Evolutionary conservation across 78 protist genomes (phyloP).

Genomic region (Speleostelium caveatum): DNA sequence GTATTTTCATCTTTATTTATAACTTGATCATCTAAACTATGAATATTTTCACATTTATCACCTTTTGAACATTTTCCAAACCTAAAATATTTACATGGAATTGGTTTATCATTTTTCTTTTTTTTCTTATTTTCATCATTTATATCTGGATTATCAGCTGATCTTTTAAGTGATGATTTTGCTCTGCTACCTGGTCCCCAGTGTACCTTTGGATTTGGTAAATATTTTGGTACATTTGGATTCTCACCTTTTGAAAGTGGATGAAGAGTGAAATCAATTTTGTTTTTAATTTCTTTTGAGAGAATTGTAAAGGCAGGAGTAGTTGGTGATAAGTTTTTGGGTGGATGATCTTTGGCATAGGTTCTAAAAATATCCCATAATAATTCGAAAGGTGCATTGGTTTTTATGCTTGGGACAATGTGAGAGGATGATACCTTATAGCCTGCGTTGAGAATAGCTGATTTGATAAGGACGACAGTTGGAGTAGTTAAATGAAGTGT

Average conservation of each 20-base stretch:
- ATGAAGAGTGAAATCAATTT: constrained; percentile 55
- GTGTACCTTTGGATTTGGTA: constrained; percentile 76
- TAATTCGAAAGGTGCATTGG: constrained; percentile 87
- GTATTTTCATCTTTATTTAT: background rate
- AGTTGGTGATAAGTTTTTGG: constrained; percentile 26
- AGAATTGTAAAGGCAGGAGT: constrained; percentile 62
- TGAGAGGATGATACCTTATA: constrained; percentile 90
- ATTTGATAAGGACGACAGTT: background rate
- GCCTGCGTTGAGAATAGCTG: constrained; percentile 88
- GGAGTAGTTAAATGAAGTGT: constrained; percentile 57
- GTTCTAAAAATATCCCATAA: constrained; percentile 86
- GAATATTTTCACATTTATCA: constrained; percentile 39
- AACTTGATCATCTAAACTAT: no score
- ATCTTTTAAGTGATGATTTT: background rate
- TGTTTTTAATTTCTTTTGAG: constrained; percentile 19
- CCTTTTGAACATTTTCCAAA: constrained; percentile 19
- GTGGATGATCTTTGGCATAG: constrained; percentile 57
- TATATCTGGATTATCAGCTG: background rate
- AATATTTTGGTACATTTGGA: constrained; percentile 74
- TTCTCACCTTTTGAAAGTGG: constrained; percentile 53
- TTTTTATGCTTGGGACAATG: constrained; percentile 87
- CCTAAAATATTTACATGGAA: background rate
- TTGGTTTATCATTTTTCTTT: constrained; percentile 6
- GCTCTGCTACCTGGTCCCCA: constrained; percentile 88
- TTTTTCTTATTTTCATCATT: constrained; percentile 3